Percentiles rank a stretch among this genome's conserved stretches.
These are phyloP conservation scores for Pseudogymnoascus verrucosus DNA, from an alignment of 2,329 filamentous ascomycete genomes.

Conservation along the genomic window DNA sequence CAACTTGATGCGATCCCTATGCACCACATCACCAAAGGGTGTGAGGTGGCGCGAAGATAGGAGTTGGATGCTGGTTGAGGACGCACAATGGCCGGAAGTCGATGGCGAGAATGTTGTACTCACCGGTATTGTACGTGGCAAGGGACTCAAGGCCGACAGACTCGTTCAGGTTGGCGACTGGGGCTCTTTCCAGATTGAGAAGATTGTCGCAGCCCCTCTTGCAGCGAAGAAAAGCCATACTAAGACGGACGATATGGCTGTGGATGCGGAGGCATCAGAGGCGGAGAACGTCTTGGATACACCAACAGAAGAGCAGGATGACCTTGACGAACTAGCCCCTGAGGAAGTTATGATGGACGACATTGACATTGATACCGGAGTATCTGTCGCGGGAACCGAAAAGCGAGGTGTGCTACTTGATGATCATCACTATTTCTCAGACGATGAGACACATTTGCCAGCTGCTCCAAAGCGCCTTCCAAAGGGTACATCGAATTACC, in stretches of 20 bases:
- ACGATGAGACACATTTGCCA: constrained; percentile 62
- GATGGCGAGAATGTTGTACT: constrained; percentile 60
- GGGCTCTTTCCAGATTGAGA: constrained; percentile 88
- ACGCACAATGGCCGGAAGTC: constrained; percentile 61
- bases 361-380: constrained; percentile 43
- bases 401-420: constrained; percentile 88
- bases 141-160: constrained; percentile 79
- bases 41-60: constrained; percentile 92
- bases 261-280: constrained; percentile 45
- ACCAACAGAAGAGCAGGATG: constrained; percentile 74
- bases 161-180: constrained; percentile 87
- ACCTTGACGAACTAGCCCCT: constrained; percentile 74
- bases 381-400: constrained; percentile 41
- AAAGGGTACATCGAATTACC: constrained; percentile 86
- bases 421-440: constrained; percentile 96
- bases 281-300: constrained; percentile 54
- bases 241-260: constrained; percentile 58
- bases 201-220: constrained; percentile 71
- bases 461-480: constrained; percentile 67
- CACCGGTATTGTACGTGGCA: constrained; percentile 79
- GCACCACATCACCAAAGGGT: constrained; percentile 86
- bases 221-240: constrained; percentile 47
- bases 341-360: constrained; percentile 77
- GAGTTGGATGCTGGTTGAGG: constrained; percentile 90
- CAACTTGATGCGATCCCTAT: constrained; percentile 84